phyloP scores from a whole-genome alignment of 2,329 filamentous ascomycete genomes.

The Furcasterigmium sp. region DNA sequence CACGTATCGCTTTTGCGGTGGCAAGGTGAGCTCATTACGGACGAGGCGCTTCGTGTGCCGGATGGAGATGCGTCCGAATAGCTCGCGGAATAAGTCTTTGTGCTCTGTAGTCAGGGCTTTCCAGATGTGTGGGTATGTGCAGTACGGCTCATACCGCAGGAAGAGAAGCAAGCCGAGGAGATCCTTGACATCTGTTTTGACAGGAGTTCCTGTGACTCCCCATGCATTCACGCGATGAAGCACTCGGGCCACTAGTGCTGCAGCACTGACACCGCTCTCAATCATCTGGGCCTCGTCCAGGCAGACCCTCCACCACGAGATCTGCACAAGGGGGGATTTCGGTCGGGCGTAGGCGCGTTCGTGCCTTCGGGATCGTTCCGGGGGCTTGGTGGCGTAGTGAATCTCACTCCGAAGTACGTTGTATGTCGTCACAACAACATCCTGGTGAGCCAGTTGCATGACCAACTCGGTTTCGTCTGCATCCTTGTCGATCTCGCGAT shows the following conservation, averaged over 20 bases:
- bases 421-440: slow-evolving; percentile 62
- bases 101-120: slow-evolving; percentile 56
- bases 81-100: slow-evolving; percentile 56
- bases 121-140: slow-evolving; percentile 61
- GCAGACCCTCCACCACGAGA: slow-evolving; percentile 83
- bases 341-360: slow-evolving; percentile 60
- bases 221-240: slow-evolving; percentile 85
- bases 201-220: slow-evolving; percentile 87
- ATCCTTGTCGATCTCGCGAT: slow-evolving; percentile 16
- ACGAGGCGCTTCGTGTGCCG: slow-evolving; percentile 83
- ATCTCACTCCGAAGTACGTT: slow-evolving; percentile 73
- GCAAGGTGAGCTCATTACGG: slow-evolving; percentile 71
- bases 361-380: slow-evolving; percentile 62
- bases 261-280: slow-evolving; percentile 79
- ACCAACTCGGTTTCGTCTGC: slow-evolving; percentile 31
- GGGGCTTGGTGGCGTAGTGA: slow-evolving; percentile 66
- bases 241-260: slow-evolving; percentile 71
- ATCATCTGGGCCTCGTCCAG: slow-evolving; percentile 87
- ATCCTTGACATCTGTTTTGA: slow-evolving; percentile 73
- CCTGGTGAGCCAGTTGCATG: slow-evolving; percentile 40
- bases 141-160: slow-evolving; percentile 72
- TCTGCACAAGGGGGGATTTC: slow-evolving; percentile 71
- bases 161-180: slow-evolving; percentile 78
- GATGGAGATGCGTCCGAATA: slow-evolving; percentile 70
- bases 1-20: slow-evolving; percentile 77